A percentile compares a stretch with the other conserved stretches of the same genome.
phyloP scores from a whole-genome alignment of 805 yeast species.

The Ogataea glucozyma region DNA sequence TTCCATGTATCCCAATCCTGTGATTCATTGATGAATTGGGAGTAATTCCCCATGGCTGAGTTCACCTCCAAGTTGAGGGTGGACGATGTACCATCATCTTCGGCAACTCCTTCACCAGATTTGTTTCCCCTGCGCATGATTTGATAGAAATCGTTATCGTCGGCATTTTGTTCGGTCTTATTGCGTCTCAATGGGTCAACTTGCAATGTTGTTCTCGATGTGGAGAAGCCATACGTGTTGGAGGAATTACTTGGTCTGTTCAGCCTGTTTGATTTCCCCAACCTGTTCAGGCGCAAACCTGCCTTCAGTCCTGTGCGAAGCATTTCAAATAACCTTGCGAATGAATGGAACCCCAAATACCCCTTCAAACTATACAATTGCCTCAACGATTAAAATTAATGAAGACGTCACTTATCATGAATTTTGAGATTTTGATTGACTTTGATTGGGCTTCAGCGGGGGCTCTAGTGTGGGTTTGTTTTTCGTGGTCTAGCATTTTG shows the following conservation, averaged over 20 bases:
- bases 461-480: neutral
- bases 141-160: slow-evolving; percentile 34
- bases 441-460: slow-evolving; percentile 13
- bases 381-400: neutral
- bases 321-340: slow-evolving; percentile 3
- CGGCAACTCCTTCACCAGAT: slow-evolving; percentile 23
- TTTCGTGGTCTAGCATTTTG: neutral
- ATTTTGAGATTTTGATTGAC: slow-evolving; percentile 2
- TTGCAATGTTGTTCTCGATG: slow-evolving; percentile 3
- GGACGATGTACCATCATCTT: slow-evolving; percentile 28
- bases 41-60: slow-evolving; percentile 44
- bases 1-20: slow-evolving; percentile 39
- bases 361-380: slow-evolving; percentile 1
- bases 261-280: slow-evolving; percentile 8
- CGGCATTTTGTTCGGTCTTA: slow-evolving; percentile 27
- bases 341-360: neutral
- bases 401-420: no score
- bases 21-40: slow-evolving; percentile 36
- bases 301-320: slow-evolving; percentile 11
- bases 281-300: slow-evolving; percentile 7
- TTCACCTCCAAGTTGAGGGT: slow-evolving; percentile 35
- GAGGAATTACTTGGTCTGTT: slow-evolving; percentile 4
- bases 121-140: slow-evolving; percentile 33
- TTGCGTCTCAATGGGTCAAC: slow-evolving; percentile 7
- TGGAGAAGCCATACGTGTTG: slow-evolving; percentile 5